These are phyloP conservation scores for Neocucurbitaria cava DNA, from an alignment of 2,329 filamentous ascomycete species.

Conservation along the genomic window DNA sequence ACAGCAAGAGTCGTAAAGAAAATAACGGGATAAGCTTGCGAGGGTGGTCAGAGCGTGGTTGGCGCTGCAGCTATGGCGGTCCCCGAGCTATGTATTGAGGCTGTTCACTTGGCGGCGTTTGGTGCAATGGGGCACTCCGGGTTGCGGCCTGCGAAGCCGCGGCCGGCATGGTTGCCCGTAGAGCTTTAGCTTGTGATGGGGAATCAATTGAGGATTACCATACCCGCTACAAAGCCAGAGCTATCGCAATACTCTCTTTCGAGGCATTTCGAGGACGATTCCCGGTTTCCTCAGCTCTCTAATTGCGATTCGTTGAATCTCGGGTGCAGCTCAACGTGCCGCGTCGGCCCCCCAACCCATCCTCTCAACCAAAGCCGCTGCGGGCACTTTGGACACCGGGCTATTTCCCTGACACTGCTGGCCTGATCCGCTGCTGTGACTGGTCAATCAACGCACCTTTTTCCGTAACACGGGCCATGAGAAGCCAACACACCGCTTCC, in stretches of 20 bases:
- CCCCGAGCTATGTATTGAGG: conserved; percentile 14
- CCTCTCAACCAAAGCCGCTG: conserved; percentile 9
- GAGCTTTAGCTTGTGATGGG: not conserved
- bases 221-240: not conserved
- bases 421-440: conserved; percentile 4
- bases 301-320: conserved; percentile 4
- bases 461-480: not conserved
- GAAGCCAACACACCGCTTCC: not conserved
- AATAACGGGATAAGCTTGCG: conserved; percentile 22
- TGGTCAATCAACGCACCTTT: not conserved
- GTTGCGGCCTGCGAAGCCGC: not conserved
- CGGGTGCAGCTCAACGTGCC: conserved; percentile 15
- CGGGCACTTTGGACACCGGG: conserved; percentile 6
- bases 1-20: conserved; percentile 17
- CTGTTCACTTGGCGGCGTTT: conserved; percentile 2
- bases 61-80: conserved; percentile 23
- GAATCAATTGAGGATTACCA: not conserved
- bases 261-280: not conserved
- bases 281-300: not conserved
- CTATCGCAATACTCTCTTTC: not conserved
- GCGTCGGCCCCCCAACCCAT: conserved; percentile 29
- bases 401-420: conserved; percentile 8
- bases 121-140: not conserved
- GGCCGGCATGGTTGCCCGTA: not conserved
- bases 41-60: conserved; percentile 34